Conservation (phyloP, 2,329 filamentous ascomycete genomes). For the Verticillium isaacii region DNA sequence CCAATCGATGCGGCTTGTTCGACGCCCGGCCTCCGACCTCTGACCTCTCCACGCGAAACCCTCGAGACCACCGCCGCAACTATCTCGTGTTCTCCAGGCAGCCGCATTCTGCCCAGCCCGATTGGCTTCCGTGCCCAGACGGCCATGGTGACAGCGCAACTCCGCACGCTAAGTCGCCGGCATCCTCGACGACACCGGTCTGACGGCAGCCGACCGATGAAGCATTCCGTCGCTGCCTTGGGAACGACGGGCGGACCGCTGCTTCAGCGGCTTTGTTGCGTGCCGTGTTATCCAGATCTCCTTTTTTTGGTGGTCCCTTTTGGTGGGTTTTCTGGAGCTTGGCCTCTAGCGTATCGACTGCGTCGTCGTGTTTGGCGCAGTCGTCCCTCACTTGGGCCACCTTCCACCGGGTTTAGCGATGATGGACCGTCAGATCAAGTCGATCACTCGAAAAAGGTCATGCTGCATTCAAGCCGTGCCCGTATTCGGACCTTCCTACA, state of each 20-base stretch:
- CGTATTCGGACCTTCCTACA: not conserved
- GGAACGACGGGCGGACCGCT: not conserved
- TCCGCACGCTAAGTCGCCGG: not conserved
- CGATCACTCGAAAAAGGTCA: not conserved
- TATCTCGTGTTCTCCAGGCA: not conserved
- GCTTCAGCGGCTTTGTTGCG: not conserved
- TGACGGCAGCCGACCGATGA: not conserved
- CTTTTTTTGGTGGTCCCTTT: not conserved
- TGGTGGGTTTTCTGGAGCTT: not conserved
- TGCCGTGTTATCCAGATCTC: not conserved
- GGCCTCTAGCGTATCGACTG: not conserved
- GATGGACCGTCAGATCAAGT: not conserved
- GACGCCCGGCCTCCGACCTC: not conserved
- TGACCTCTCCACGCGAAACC: no score
- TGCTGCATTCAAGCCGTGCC: not conserved
- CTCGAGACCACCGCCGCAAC: not conserved
- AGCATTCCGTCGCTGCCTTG: not conserved
- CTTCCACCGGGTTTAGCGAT: not conserved
- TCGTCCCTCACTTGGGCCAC: not conserved
- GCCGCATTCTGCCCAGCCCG: not conserved
- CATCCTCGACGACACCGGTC: not conserved
- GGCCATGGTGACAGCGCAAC: not conserved
- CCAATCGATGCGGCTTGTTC: not conserved
- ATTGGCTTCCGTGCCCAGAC: not conserved
- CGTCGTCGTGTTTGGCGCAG: not conserved